Conservation (phyloP, 352 stramenopile genomes). For the Phytophthora sp. region DNA sequence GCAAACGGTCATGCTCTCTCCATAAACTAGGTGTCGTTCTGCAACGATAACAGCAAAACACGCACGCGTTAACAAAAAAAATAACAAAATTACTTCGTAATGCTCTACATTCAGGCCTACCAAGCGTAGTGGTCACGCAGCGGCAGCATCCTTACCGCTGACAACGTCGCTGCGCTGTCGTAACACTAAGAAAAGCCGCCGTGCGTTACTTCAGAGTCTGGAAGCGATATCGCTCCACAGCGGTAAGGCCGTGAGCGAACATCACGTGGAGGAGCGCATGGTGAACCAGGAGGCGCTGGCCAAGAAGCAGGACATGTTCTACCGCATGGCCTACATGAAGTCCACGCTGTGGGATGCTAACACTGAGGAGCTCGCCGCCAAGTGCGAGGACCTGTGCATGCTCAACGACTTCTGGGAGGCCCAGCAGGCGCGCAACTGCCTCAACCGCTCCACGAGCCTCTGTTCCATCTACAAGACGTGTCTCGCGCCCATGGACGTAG, state of each 20-base stretch:
- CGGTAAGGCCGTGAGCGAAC: slow-evolving; percentile 14
- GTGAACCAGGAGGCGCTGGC: slow-evolving; percentile 34
- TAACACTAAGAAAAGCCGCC: too few species aligned
- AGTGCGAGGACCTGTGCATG: slow-evolving; percentile 68
- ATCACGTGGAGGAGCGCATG: slow-evolving; percentile 32
- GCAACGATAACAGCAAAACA: too few species aligned
- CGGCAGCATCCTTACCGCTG: too few species aligned
- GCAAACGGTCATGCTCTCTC: too few species aligned
- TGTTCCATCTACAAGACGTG: slow-evolving; percentile 68
- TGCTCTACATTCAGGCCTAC: too few species aligned
- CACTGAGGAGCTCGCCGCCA: slow-evolving; percentile 46
- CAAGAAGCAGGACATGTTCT: slow-evolving; percentile 49
- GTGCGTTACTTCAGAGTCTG: too few species aligned
- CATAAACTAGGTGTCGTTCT: too few species aligned
- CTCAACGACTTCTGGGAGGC: slow-evolving; percentile 65
- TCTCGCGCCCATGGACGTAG: slow-evolving; percentile 49
- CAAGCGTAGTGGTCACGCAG: too few species aligned
- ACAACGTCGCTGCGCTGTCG: too few species aligned
- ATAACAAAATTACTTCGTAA: too few species aligned
- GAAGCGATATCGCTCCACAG: too few species aligned
- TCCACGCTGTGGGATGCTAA: slow-evolving; percentile 72
- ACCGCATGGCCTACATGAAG: slow-evolving; percentile 58
- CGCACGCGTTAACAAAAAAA: too few species aligned
- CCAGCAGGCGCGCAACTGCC: slow-evolving; percentile 69
- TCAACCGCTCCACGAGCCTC: slow-evolving; percentile 53